Evolutionary conservation across 2,329 filamentous ascomycete species (phyloP).

Genomic region (Metarhizium brunneum): DNA sequence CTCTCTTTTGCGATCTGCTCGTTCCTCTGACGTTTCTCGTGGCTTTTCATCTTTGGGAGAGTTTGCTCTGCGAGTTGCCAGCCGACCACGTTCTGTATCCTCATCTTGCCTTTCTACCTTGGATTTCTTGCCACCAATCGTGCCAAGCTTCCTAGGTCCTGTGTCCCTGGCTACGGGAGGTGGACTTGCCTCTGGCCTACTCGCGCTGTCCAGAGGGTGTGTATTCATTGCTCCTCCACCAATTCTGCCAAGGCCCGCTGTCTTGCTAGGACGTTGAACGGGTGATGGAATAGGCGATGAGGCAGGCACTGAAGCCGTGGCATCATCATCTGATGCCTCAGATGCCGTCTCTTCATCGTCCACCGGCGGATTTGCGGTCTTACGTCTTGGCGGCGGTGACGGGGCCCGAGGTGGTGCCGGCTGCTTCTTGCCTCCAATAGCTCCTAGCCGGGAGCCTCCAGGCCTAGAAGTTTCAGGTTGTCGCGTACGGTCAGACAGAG

Average conservation of each 20-base stretch:
- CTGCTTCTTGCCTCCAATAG: slow-evolving; percentile 24
- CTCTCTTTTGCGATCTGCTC: slow-evolving; percentile 39
- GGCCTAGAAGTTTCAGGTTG: slow-evolving; percentile 12
- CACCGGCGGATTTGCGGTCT: slow-evolving; percentile 4
- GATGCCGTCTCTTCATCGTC: slow-evolving; percentile 35
- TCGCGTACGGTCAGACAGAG: slow-evolving; percentile 9
- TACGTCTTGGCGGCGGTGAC: slow-evolving; percentile 5
- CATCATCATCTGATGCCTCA: slow-evolving; percentile 25
- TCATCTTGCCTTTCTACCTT: slow-evolving; percentile 5
- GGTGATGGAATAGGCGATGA: slow-evolving; percentile 14
- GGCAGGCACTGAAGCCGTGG: slow-evolving; percentile 14
- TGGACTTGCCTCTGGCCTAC: not conserved
- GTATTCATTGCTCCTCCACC: slow-evolving; percentile 22
- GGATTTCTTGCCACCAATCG: slow-evolving; percentile 19
- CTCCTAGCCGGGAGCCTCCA: slow-evolving; percentile 21
- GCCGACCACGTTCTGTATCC: slow-evolving; percentile 11
- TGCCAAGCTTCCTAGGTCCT: slow-evolving; percentile 20
- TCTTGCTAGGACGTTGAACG: slow-evolving; percentile 14
- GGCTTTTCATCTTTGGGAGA: slow-evolving; percentile 18
- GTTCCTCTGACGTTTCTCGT: slow-evolving; percentile 34
- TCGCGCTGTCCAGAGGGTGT: slow-evolving; percentile 4
- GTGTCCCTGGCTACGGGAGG: not conserved
- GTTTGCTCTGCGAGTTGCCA: slow-evolving; percentile 11
- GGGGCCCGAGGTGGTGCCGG: slow-evolving; percentile 15
- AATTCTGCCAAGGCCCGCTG: slow-evolving; percentile 31